Percentiles rank a stretch among this genome's conserved stretches.
Evolutionary conservation across 495 filamentous ascomycete species (phyloP).

Genomic region (Daldinia concentrica): DNA sequence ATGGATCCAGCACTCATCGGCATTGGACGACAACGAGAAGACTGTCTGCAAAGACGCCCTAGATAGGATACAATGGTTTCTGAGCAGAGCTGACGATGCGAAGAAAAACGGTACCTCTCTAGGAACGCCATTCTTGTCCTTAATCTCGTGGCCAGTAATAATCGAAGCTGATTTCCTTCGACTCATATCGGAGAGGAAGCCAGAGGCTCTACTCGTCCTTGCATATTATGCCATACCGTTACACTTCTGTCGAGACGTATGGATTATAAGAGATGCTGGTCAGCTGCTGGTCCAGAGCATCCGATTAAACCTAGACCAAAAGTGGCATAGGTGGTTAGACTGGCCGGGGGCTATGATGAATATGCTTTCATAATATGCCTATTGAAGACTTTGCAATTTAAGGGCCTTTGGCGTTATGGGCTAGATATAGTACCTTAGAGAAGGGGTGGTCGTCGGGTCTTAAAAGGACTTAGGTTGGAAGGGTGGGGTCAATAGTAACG

Average conservation of each 20-base stretch:
- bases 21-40: conserved; percentile 17
- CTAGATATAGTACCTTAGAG: neutral
- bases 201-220: conserved; percentile 31
- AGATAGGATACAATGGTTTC: conserved; percentile 30
- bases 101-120: neutral
- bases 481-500: neutral
- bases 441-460: neutral
- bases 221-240: conserved; percentile 29
- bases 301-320: conserved; percentile 25
- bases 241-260: conserved; percentile 25
- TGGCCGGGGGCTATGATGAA: conserved; percentile 29
- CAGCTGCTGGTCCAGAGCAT: conserved; percentile 19
- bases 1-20: conserved; percentile 15
- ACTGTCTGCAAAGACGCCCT: conserved; percentile 8
- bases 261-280: conserved; percentile 25
- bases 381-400: neutral
- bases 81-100: conserved; percentile 7
- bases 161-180: conserved; percentile 27
- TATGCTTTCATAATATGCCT: neutral
- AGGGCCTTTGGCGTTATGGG: neutral
- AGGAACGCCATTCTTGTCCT: conserved; percentile 12
- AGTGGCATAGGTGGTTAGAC: conserved; percentile 36
- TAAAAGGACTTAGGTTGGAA: neutral
- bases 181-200: conserved; percentile 19
- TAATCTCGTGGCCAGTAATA: conserved; percentile 27